Conservation (phyloP, 1,139 yeast species). For the Yamadazyma songkhlaensis region DNA sequence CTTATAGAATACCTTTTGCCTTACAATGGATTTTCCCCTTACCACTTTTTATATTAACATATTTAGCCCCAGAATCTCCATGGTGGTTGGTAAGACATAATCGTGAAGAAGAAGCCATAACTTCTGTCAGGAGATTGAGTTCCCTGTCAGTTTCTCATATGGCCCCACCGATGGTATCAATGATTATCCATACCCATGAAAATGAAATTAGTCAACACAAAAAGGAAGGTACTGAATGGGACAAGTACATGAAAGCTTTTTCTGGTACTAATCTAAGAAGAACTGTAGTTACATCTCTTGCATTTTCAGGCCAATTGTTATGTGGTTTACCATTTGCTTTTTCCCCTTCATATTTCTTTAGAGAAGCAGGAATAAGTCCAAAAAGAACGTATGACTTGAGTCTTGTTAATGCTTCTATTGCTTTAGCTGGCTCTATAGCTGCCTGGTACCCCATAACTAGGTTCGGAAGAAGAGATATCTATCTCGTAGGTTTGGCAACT, state of each 20-base stretch:
- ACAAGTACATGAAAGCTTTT: constrained; percentile 18
- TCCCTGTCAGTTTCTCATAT: constrained; percentile 12
- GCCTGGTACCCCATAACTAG: constrained; percentile 21
- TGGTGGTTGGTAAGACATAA: constrained; percentile 23
- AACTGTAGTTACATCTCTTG: constrained; percentile 21
- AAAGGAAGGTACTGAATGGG: constrained; percentile 7
- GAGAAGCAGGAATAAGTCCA: constrained; percentile 21
- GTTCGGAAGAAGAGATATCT: constrained; percentile 24
- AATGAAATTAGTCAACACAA: constrained; percentile 14
- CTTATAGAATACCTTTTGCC: constrained; percentile 22
- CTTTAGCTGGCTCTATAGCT: constrained; percentile 16
- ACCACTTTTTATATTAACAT: constrained; percentile 17
- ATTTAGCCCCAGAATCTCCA: constrained; percentile 23
- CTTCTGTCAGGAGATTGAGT: constrained; percentile 15
- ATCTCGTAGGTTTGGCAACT: constrained; percentile 19
- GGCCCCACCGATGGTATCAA: constrained; percentile 15
- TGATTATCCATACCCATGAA: constrained; percentile 20
- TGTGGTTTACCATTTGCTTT: constrained; percentile 23
- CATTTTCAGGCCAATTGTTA: constrained; percentile 22
- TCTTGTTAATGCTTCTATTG: constrained; percentile 27
- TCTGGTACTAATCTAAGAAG: constrained; percentile 19
- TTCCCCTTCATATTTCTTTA: constrained; percentile 23
- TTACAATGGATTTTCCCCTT: constrained; percentile 25
- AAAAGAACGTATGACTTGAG: constrained; percentile 22
- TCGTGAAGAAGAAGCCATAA: constrained; percentile 17